Evolutionary conservation across 2,329 filamentous ascomycete genomes (phyloP), one percentile per base, ranked within the genome.

Genomic region (Diaporthe humulicola): DNA sequence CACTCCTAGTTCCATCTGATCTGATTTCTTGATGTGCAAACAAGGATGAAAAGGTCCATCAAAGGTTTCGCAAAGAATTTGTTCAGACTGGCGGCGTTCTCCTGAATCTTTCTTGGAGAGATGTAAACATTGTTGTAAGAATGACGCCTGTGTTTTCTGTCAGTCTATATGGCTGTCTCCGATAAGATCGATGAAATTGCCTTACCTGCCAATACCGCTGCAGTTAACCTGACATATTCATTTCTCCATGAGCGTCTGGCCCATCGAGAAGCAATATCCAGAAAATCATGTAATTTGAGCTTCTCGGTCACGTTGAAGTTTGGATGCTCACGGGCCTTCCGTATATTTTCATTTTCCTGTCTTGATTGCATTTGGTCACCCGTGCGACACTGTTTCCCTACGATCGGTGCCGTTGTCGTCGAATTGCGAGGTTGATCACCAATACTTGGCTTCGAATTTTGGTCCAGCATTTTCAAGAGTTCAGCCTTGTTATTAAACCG

Each of bases 361-460:
- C 2, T 1, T 40, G n/a, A 6, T 8, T 8, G 14, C 15, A 1
- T 40, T 28, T 69, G 4, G 7, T n/a, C n/a, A n/a, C 15, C 19
- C 1, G 2, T 28, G 36, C 9, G 3, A 7, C 1, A n/a, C 6
- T 48, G 12, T 22, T 56, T 5, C 7, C 0, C 10, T 1, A 19
- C 17, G 2, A 10, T 12, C 10, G 52, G 33, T 5, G 5, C 50
- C 6, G 38, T 2, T 2, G 10, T 10, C 12, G 14, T 45, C 22
- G 25, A 70, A 3, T 0, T 58, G 7, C 25, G 7, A 8, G 25
- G 0, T 36, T 45, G 15, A 14, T 3, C 4, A 3, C 12, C 25
- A 10, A 3, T 0, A 17, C 5, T 10, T 12, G 6, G 12, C 45
- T 7, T 14, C 28, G 42, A 48, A 3, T 50, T 30, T 19, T 30